A percentile compares a stretch with the other conserved stretches of the same genome.
Conservation (phyloP, 228 moss, liverwort and hornwort genomes). For the Sphagnum magellanicum region DNA sequence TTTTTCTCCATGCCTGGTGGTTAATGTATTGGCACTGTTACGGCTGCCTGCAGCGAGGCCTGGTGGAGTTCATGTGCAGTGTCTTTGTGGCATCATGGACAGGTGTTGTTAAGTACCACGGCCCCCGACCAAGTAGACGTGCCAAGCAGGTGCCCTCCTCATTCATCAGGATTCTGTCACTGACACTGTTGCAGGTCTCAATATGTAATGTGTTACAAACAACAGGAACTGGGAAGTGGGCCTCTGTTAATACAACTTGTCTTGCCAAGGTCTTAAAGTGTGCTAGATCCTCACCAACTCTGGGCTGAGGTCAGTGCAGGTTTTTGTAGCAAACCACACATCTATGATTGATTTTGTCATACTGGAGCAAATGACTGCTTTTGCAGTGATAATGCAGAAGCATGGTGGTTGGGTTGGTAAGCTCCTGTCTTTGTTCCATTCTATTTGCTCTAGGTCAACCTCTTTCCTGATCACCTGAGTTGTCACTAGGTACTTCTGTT, state of each 20-base stretch:
- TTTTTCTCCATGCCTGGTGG: too few relatives aligned
- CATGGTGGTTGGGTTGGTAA: conserved; percentile 99
- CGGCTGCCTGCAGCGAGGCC: conserved; percentile 50
- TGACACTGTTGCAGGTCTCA: too few relatives aligned
- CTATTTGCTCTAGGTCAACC: background rate
- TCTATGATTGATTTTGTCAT: conserved; percentile 98
- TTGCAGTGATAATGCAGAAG: conserved; percentile 98
- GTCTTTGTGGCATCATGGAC: conserved; percentile 97
- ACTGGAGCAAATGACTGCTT: conserved; percentile 96
- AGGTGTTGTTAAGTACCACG: conserved; percentile 88
- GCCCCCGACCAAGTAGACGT: conserved; percentile 87
- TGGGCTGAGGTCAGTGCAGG: conserved; percentile 33
- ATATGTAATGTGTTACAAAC: too few relatives aligned
- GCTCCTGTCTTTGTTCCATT: conserved; percentile 6
- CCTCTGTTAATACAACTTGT: too few relatives aligned
- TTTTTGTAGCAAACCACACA: conserved; percentile 97
- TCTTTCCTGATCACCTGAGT: too few relatives aligned
- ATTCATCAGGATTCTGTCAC: too few relatives aligned
- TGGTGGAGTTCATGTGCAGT: conserved; percentile 95
- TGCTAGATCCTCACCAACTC: background rate
- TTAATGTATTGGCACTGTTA: background rate
- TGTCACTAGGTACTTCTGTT: too few relatives aligned
- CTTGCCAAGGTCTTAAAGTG: too few relatives aligned
- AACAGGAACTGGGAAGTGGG: too few relatives aligned
- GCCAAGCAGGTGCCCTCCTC: conserved; percentile 62